These are phyloP conservation scores for Colletotrichum destructivum DNA, from an alignment of 2,329 filamentous ascomycete genomes.

Conservation along the genomic window DNA sequence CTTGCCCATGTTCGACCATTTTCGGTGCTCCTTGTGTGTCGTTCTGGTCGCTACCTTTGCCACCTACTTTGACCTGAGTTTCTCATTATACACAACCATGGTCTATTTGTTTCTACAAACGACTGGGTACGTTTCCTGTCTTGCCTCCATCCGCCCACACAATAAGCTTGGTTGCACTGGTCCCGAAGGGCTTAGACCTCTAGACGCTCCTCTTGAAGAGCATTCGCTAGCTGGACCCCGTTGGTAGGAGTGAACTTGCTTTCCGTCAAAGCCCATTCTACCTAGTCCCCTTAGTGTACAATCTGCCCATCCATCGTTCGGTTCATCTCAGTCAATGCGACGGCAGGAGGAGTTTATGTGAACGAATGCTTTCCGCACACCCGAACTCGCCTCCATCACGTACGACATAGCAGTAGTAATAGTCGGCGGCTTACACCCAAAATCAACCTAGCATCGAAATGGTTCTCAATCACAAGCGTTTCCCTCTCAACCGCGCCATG, in stretches of 20 bases:
- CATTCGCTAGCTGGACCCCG: constrained; percentile 16
- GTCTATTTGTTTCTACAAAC: neutral
- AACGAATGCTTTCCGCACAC: constrained; percentile 6
- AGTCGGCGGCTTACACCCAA: constrained; percentile 11
- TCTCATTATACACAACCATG: neutral
- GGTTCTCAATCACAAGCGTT: constrained; percentile 14
- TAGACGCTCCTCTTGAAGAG: constrained; percentile 19
- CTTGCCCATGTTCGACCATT: neutral
- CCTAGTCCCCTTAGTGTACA: no score
- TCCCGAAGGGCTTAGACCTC: constrained; percentile 16
- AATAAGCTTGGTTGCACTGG: neutral
- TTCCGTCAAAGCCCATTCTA: constrained; percentile 2
- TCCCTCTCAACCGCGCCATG: constrained; percentile 15
- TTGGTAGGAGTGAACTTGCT: neutral
- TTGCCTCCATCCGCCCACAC: no score
- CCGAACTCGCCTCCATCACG: neutral
- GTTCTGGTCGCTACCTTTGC: neutral
- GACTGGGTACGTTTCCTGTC: neutral
- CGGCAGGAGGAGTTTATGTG: constrained; percentile 10
- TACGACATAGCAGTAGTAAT: constrained; percentile 20
- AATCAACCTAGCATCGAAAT: constrained; percentile 15
- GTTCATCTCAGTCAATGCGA: constrained; percentile 4
- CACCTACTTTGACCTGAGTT: neutral
- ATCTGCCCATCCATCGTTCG: neutral
- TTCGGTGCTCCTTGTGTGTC: neutral